Base-by-base conservation (phyloP, 441 rosid genomes). In the Syzygium malaccense region DNA sequence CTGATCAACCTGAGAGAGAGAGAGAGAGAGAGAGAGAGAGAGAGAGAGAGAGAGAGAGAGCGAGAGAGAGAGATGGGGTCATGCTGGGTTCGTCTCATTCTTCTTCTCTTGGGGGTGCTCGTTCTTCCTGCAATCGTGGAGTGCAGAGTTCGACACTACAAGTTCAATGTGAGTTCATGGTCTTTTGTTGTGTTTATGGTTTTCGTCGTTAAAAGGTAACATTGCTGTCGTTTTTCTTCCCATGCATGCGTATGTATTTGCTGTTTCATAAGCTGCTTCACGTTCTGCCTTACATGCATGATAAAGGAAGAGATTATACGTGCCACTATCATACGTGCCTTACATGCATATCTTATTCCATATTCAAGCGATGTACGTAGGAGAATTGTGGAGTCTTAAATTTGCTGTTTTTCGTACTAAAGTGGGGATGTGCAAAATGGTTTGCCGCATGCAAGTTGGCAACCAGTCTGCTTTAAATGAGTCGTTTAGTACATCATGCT, bases 71-170 rank as follows among this genome's bases (percentile, higher is more conserved):
- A 28, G 11, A 87, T 78, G 86, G 88, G 55, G 89, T 54, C 86
- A 4, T 41, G 68, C 55, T 49, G 86, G 90, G 53, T 86, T 75
- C 88, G 88, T 49, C 78, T 51, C 28, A 53, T 86, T 55, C 20
- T 88, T 45, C 55, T 86, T 71, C 54, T 88, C 37, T 23, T 62
- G 26, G 88, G 58, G 18, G 28, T 58, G 11, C 37, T 68, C 18
- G 13, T 86, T 58, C 78, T 79, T 48, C 88, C 79, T 7, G 57
- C 90, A 28, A 17, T 78, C 26, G 90, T 86, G 32, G 88, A 89
- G 66, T 55, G 78, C 57, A 86, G 86, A 68, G 88, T 89, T 86
- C 90, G 90, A n/a, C 88, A 89, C 56, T 89, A 89, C 60, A 89
- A 89, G 87, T 89, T 89, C 88, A 75, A 89, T 4, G 90, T 89